Base-by-base conservation (phyloP, 2,329 filamentous ascomycete species). In the Graphilbum ipis-grandicollis region DNA sequence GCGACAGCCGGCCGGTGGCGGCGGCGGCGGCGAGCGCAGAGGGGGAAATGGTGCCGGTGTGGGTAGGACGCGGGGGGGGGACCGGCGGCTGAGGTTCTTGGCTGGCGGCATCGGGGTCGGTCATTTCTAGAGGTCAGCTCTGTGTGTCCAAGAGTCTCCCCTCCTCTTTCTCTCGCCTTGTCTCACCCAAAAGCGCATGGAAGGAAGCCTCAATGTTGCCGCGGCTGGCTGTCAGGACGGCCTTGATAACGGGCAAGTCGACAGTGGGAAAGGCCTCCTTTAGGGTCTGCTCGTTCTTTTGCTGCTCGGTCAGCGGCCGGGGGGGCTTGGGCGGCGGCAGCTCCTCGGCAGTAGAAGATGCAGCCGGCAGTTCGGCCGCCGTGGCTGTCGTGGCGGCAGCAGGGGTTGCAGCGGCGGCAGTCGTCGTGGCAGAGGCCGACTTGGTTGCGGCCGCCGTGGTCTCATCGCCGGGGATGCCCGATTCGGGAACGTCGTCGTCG, bases 221-320 rank as follows among this genome's bases (percentile, higher is more conserved):
- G 40, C 76, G 69, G 54, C 90, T 96, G 13, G 90, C 90, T 19
- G 71, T 68, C 44, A 98, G 60, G 1, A 98, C 80, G 22, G 90
- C 90, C 56, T 78, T 93, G 55, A 98, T 71, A 33, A 98, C 79
- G 32, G 73, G 56, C 8, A 60, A 54, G 37, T 98, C 90, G 42
- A 94, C 81, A 38, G 63, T 69, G 0, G 90, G 90, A 50, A 98
- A 98, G 0, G 90, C 90, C 56, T 98, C 90, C 55, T 83, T 88
- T 39, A 98, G 65, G 4, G 85, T 94, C 48, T 73, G 71, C 57
- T 88, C 79, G 34, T 84, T 85, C 61, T 93, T 80, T 56, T 93
- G 78, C 42, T 78, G 70, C 44, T 90, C 79, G 44, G 73, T 82
- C 50, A 83, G 51, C 33, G 88, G 88, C 41, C 86, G 75, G 25